phyloP scores from a whole-genome alignment of 345 rosid genomes.

The Passiflora organensis region DNA sequence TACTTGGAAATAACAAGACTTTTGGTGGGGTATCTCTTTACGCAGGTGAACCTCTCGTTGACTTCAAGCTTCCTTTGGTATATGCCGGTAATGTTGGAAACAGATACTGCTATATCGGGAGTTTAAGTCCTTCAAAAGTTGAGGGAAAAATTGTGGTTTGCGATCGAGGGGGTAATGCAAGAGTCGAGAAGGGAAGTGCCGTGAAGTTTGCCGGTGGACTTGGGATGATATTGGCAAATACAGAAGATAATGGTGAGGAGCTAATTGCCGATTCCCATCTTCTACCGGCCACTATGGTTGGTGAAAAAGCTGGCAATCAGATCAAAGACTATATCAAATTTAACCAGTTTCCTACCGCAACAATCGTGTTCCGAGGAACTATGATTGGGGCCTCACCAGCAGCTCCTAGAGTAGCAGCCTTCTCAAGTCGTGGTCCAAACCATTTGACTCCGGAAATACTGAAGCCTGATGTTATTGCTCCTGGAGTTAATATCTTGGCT shows the following conservation, averaged over 20 bases:
- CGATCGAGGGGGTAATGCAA: slow-evolving; percentile 27
- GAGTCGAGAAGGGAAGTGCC: slow-evolving; percentile 28
- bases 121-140: slow-evolving; percentile 13
- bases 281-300: slow-evolving; percentile 29
- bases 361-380: slow-evolving; percentile 23
- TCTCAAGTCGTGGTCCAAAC: slow-evolving; percentile 29
- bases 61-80: slow-evolving; percentile 43
- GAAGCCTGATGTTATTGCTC: slow-evolving; percentile 29
- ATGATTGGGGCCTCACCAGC: slow-evolving; percentile 20
- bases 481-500: slow-evolving; percentile 26
- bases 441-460: slow-evolving; percentile 22
- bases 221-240: slow-evolving; percentile 29
- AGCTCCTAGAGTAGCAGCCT: slow-evolving; percentile 28
- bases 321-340: slow-evolving; percentile 17
- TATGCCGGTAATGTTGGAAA: slow-evolving; percentile 62
- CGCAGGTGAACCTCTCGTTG: slow-evolving; percentile 43
- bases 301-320: slow-evolving; percentile 14
- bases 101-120: slow-evolving; percentile 26
- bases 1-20: slow-evolving; percentile 56
- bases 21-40: slow-evolving; percentile 64
- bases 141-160: slow-evolving; percentile 29
- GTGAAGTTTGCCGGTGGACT: slow-evolving; percentile 29
- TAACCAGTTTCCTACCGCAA: slow-evolving; percentile 19
- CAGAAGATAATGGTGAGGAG: slow-evolving; percentile 23
- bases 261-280: slow-evolving; percentile 31